Evolutionary conservation across 1,284 basidiomycete species (phyloP).

Genomic region (Cryptococcus sp.): DNA sequence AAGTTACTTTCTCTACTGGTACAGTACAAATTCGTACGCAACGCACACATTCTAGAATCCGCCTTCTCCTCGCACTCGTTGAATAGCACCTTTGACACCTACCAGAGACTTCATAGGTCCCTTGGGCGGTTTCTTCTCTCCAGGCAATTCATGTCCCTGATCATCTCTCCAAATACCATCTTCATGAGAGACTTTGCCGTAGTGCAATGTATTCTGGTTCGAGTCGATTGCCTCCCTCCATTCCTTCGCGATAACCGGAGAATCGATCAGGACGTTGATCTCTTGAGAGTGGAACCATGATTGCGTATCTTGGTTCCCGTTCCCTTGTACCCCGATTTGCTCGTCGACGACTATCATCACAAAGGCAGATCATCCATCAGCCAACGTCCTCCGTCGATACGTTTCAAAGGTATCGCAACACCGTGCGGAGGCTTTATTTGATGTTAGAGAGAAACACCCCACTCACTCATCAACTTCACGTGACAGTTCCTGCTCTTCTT

Average conservation of each 20-base stretch:
- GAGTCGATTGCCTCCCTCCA: conserved; percentile 63
- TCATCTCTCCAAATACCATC: conserved; percentile 40
- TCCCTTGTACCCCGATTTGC: conserved; percentile 60
- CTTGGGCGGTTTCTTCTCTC: conserved; percentile 21
- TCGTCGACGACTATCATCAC: conserved; percentile 59
- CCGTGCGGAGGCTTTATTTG: no score
- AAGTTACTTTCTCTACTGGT: no score
- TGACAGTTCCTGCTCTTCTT: conserved; percentile 69
- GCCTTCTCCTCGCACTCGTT: conserved; percentile 34
- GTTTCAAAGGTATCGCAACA: no score
- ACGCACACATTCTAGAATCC: conserved; percentile 20
- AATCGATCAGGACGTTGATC: conserved; percentile 71
- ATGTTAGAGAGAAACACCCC: no score
- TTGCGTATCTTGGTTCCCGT: conserved; percentile 60
- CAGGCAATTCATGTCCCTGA: conserved; percentile 19
- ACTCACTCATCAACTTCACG: conserved; percentile 64
- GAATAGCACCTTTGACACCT: conserved; percentile 35
- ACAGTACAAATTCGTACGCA: no score
- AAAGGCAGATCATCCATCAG: no score
- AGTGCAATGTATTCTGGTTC: conserved; percentile 68
- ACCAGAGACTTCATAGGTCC: conserved; percentile 29
- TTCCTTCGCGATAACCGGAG: conserved; percentile 59
- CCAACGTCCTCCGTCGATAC: no score
- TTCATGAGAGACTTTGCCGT: conserved; percentile 52
- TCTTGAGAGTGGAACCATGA: conserved; percentile 76